Conservation (phyloP, 2,329 filamentous ascomycete genomes). For the Trichoderma citrinoviride region DNA sequence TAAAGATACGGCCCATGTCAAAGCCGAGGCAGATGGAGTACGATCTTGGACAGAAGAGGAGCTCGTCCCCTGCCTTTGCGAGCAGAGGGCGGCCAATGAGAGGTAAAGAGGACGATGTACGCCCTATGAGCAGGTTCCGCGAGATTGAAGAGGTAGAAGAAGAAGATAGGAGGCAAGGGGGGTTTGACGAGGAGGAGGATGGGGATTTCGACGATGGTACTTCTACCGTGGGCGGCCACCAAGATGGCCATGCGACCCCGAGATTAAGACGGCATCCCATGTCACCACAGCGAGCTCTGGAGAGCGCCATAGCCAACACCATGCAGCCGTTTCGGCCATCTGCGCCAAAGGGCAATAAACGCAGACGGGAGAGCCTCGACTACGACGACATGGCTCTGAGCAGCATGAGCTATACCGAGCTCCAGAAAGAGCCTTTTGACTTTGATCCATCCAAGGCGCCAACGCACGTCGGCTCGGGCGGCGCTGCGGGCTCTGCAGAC, state of each 20-base stretch:
- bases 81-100: slow-evolving; percentile 26
- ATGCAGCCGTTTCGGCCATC: slow-evolving; percentile 21
- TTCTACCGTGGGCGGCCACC: slow-evolving; percentile 25
- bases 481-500: slow-evolving; percentile 41
- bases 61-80: slow-evolving; percentile 30
- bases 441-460: slow-evolving; percentile 52
- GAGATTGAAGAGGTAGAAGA: slow-evolving; percentile 24
- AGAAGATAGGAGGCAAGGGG: not conserved
- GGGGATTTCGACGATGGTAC: slow-evolving; percentile 26
- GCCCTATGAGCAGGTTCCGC: slow-evolving; percentile 24
- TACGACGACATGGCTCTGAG: slow-evolving; percentile 57
- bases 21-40: slow-evolving; percentile 5
- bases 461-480: slow-evolving; percentile 36
- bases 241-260: slow-evolving; percentile 28
- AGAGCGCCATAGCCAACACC: slow-evolving; percentile 29
- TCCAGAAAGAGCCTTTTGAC: slow-evolving; percentile 55
- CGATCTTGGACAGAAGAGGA: slow-evolving; percentile 19
- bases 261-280: slow-evolving; percentile 28
- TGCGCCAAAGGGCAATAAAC: slow-evolving; percentile 36
- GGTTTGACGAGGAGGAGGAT: not conserved
- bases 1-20: slow-evolving; percentile 29
- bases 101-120: slow-evolving; percentile 24
- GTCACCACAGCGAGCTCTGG: slow-evolving; percentile 25
- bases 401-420: slow-evolving; percentile 51
- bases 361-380: slow-evolving; percentile 47